phyloP scores from a whole-genome alignment of 2,329 filamentous ascomycete genomes.

The Aureobasidium sp. region DNA sequence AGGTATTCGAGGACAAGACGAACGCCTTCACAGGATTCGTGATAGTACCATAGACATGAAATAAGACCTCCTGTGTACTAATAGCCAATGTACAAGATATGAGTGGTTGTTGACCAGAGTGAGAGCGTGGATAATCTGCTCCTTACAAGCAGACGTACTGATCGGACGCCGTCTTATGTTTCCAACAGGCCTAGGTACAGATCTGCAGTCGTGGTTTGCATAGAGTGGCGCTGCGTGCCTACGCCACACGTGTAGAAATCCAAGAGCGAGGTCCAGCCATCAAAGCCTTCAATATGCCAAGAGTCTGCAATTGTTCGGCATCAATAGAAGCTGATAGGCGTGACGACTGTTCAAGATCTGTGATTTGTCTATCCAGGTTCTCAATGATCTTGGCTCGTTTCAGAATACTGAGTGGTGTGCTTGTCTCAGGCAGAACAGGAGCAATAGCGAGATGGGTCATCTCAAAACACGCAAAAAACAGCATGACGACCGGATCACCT shows the following conservation, averaged over 20 bases:
- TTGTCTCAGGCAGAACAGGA: not conserved
- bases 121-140: not conserved
- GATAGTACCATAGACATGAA: not conserved
- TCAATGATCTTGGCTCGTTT: not conserved
- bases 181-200: not conserved
- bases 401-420: not conserved
- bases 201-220: not conserved
- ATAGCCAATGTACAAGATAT: not conserved
- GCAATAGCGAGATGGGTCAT: not conserved
- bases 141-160: not conserved
- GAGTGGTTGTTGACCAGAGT: not conserved
- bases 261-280: not conserved
- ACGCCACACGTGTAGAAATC: not conserved
- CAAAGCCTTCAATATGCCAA: not conserved
- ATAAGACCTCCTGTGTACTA: not conserved
- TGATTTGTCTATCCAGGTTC: not conserved
- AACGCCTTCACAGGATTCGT: slow-evolving; percentile 1
- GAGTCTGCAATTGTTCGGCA: not conserved
- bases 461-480: not conserved
- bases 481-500: not conserved
- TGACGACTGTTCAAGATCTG: not conserved
- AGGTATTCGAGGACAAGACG: not conserved
- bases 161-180: no score
- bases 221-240: no score
- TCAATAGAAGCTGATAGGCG: not conserved